phyloP scores from a whole-genome alignment of 768 basidiomycete genomes.

The Boletus edulis region DNA sequence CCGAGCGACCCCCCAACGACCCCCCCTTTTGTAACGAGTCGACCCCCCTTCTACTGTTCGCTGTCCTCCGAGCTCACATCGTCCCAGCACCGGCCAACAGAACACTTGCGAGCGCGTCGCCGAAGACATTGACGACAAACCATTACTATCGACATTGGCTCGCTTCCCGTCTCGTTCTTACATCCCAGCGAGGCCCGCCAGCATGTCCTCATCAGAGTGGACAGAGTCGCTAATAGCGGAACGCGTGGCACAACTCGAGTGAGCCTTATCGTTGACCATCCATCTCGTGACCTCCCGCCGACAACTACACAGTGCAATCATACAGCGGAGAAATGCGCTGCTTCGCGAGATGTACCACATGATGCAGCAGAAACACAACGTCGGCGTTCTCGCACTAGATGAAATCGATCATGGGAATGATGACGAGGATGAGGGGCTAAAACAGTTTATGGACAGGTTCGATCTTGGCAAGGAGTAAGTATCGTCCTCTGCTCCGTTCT shows the following conservation, averaged over 20 bases:
- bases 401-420: constrained; percentile 31
- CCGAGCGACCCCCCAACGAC: constrained; percentile 11
- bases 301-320: constrained; percentile 48
- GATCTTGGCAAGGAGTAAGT: constrained; percentile 53
- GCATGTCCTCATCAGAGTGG: constrained; percentile 23
- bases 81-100: not conserved
- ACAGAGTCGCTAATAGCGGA: constrained; percentile 37
- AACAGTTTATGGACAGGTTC: constrained; percentile 53
- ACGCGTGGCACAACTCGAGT: constrained; percentile 35
- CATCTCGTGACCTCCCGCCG: not conserved
- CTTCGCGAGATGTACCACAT: constrained; percentile 70
- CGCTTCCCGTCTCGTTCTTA: not conserved
- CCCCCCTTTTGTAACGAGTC: not conserved
- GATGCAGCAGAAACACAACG: constrained; percentile 50
- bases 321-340: constrained; percentile 64
- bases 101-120: constrained; percentile 7
- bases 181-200: too few relatives aligned
- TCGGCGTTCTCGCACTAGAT: constrained; percentile 38
- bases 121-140: not conserved
- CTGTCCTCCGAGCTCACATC: not conserved
- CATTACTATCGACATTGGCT: not conserved
- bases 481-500: not conserved
- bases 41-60: not conserved
- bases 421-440: constrained; percentile 40
- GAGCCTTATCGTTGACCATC: constrained; percentile 5